Evolutionary conservation across 176 grass and related monocot genomes (phyloP).

Genomic region (Musa troglodytarum): DNA sequence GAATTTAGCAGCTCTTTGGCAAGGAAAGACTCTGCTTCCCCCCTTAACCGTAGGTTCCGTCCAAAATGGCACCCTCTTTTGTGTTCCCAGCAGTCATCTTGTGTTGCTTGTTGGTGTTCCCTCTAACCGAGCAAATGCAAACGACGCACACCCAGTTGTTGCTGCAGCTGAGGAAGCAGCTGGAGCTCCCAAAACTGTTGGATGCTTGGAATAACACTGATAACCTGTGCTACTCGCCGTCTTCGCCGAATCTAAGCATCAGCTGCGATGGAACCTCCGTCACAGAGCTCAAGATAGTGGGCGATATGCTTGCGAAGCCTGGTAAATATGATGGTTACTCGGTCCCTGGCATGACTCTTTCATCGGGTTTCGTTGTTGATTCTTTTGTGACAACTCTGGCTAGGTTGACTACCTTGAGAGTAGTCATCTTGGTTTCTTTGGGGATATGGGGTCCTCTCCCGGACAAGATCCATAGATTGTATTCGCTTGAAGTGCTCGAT

Average conservation of each 20-base stretch:
- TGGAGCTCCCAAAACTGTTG: conserved; percentile 69
- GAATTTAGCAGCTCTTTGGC: not conserved
- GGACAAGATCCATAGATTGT: conserved; percentile 73
- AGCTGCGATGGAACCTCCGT: conserved; percentile 43
- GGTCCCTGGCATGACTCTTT: conserved; percentile 54
- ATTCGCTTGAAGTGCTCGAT: conserved; percentile 81
- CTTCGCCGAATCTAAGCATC: conserved; percentile 35
- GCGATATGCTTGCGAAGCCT: conserved; percentile 60
- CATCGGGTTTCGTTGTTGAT: conserved; percentile 57
- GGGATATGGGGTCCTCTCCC: conserved; percentile 94
- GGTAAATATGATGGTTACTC: conserved; percentile 51
- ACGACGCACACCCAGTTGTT: conserved; percentile 56
- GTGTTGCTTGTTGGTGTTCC: conserved; percentile 50
- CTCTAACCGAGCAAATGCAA: conserved; percentile 39
- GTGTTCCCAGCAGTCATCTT: conserved; percentile 27
- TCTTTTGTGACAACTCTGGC: conserved; percentile 78
- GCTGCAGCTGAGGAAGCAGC: conserved; percentile 73
- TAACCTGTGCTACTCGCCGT: conserved; percentile 46
- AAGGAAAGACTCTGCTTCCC: not conserved
- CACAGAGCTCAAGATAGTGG: conserved; percentile 67
- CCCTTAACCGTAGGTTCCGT: not conserved
- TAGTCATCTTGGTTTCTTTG: conserved; percentile 84
- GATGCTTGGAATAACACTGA: conserved; percentile 48
- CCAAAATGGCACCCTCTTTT: conserved; percentile 43
- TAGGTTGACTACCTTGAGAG: conserved; percentile 51